phyloP scores from a whole-genome alignment of 176 grass and related monocot genomes.

The Microstegium vimineum region DNA sequence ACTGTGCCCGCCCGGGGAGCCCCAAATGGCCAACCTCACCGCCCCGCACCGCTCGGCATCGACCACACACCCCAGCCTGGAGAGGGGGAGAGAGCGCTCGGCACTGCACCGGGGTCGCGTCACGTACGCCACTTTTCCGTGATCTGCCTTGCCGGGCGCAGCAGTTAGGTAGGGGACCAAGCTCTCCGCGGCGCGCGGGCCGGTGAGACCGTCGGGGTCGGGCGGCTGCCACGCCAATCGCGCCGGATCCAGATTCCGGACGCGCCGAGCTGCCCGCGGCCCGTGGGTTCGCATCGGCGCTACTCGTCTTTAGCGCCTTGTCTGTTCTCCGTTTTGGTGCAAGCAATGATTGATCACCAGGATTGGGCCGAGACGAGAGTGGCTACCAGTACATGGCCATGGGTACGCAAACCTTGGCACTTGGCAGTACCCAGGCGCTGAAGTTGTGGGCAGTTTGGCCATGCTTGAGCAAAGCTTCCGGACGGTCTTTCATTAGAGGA shows the following conservation, averaged over 20 bases:
- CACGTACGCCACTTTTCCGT: constrained; percentile 18
- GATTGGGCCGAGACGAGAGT: not conserved
- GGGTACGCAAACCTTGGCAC: not conserved
- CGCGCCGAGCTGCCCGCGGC: not conserved
- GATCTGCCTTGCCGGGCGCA: not conserved
- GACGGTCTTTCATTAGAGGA: not conserved
- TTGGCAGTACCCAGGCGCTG: not conserved
- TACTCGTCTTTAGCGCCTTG: not conserved
- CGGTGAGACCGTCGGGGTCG: not conserved
- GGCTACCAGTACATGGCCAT: not conserved
- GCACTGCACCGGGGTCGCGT: not conserved
- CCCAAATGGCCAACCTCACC: not conserved
- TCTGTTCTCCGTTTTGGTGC: not conserved
- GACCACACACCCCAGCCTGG: not conserved
- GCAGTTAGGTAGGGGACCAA: not conserved
- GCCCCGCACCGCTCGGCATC: not conserved
- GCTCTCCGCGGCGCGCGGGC: not conserved
- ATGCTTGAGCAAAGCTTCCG: not conserved
- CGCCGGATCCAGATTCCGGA: constrained; percentile 6
- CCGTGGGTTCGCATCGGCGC: not conserved
- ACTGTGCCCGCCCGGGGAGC: not conserved
- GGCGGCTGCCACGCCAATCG: not conserved
- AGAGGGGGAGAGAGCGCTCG: not conserved
- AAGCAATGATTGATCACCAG: not conserved
- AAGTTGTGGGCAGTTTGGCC: not conserved